A percentile compares a stretch with the other conserved stretches of the same genome.
These are phyloP conservation scores for Trichomonas gallinae DNA, from an alignment of 208 protist genomes.

Conservation along the genomic window DNA sequence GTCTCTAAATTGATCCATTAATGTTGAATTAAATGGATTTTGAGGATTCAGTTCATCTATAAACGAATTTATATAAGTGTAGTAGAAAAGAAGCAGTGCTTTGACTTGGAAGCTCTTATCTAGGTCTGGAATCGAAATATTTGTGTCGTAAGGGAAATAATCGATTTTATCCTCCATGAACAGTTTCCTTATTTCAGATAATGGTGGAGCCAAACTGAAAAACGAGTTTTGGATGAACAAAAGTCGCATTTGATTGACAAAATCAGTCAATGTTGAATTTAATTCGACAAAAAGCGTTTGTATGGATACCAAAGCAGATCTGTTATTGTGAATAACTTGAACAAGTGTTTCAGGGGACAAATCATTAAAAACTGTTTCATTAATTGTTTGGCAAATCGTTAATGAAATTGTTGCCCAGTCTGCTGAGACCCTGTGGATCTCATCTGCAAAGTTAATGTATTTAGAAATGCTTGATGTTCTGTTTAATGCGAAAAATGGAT, in stretches of 20 bases:
- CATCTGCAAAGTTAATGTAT: background rate
- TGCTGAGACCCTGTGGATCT: background rate
- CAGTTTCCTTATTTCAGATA: background rate
- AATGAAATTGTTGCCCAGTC: background rate
- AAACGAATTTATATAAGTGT: background rate
- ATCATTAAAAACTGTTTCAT: background rate
- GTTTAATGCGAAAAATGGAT: background rate
- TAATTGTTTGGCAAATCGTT: background rate
- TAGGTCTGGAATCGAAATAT: background rate
- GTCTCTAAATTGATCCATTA: background rate
- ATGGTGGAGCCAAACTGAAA: background rate
- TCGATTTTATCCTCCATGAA: background rate
- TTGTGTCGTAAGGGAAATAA: background rate
- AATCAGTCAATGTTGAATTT: background rate
- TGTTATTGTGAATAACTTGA: background rate
- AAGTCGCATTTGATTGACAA: background rate
- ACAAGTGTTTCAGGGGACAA: background rate
- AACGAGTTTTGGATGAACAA: background rate
- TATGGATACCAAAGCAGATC: background rate
- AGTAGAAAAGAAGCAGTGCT: background rate
- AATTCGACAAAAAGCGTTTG: background rate
- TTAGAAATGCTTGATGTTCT: background rate
- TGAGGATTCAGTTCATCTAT: background rate
- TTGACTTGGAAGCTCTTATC: background rate
- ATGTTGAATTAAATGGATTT: background rate